Percentiles rank a stretch among this genome's conserved stretches.
These are phyloP conservation scores for Secale cereale DNA, from an alignment of 176 grass and related monocot species.

Conservation along the genomic window DNA sequence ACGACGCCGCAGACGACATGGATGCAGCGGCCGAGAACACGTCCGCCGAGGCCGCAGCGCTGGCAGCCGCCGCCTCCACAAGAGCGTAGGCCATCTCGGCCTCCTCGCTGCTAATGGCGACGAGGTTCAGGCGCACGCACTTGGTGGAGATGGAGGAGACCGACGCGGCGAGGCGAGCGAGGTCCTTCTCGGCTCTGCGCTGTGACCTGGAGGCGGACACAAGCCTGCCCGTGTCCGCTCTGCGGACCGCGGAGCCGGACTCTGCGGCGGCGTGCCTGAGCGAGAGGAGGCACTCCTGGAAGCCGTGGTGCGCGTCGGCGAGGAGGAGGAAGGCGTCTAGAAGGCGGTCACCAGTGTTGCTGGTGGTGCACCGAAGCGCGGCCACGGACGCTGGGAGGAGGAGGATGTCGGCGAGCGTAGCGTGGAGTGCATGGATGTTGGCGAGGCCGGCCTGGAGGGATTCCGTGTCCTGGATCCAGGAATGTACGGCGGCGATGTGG, in stretches of 20 bases:
- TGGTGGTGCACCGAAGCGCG: background rate
- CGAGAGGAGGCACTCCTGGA: slow-evolving; percentile 12
- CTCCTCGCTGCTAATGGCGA: background rate
- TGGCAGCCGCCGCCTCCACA: slow-evolving; percentile 10
- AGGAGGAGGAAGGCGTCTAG: slow-evolving; percentile 61
- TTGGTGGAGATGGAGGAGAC: background rate
- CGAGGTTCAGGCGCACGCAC: background rate
- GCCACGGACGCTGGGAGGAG: background rate
- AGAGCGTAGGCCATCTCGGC: slow-evolving; percentile 28
- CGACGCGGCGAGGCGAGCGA: background rate
- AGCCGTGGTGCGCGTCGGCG: slow-evolving; percentile 48
- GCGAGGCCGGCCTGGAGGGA: slow-evolving; percentile 25
- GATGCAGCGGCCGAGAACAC: slow-evolving; percentile 4
- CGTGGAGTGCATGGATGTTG: slow-evolving; percentile 37
- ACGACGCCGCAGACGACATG: background rate
- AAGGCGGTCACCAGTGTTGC: slow-evolving; percentile 22
- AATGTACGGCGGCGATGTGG: slow-evolving; percentile 8
- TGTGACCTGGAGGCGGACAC: slow-evolving; percentile 2
- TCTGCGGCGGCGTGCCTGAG: slow-evolving; percentile 28
- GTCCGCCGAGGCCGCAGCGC: slow-evolving; percentile 12
- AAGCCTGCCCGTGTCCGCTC: background rate
- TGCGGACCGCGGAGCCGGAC: slow-evolving; percentile 11
- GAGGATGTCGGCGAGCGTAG: background rate
- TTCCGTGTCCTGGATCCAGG: slow-evolving; percentile 1
- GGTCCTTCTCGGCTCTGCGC: slow-evolving; percentile 28